A percentile compares a stretch with the other conserved stretches of the same genome.
Evolutionary conservation across 1,284 basidiomycete species (phyloP).

Genomic region (Schizophyllum amplum): DNA sequence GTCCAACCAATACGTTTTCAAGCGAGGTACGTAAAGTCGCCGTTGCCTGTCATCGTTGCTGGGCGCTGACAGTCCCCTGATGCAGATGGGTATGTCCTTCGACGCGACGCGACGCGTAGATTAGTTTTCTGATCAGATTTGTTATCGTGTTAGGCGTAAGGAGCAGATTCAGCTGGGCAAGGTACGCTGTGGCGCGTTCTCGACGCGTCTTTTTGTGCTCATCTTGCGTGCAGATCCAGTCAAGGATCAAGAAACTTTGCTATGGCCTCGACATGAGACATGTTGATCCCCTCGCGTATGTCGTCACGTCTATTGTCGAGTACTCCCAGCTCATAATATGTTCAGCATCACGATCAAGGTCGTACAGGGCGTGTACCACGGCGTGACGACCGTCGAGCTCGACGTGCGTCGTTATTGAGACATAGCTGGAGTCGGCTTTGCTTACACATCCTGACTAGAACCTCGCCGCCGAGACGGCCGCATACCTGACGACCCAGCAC

Average conservation of each 20-base stretch:
- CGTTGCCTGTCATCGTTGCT: neutral
- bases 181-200: slow-evolving; percentile 30
- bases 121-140: slow-evolving; percentile 19
- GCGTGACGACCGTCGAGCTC: slow-evolving; percentile 95
- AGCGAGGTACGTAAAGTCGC: slow-evolving; percentile 2
- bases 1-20: slow-evolving; percentile 3
- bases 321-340: slow-evolving; percentile 3
- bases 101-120: slow-evolving; percentile 26
- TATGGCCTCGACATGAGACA: slow-evolving; percentile 94
- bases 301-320: slow-evolving; percentile 7
- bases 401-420: slow-evolving; percentile 53
- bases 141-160: slow-evolving; percentile 49
- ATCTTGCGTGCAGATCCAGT: slow-evolving; percentile 59
- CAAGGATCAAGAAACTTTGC: slow-evolving; percentile 91
- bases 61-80: neutral
- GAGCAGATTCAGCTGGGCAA: slow-evolving; percentile 87
- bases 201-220: slow-evolving; percentile 12
- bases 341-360: slow-evolving; percentile 87
- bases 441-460: no score
- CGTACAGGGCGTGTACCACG: slow-evolving; percentile 90
- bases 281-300: slow-evolving; percentile 90
- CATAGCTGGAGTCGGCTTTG: neutral
- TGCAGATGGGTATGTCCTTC: slow-evolving; percentile 12
- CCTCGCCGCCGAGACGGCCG: slow-evolving; percentile 93
- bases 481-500: slow-evolving; percentile 94